Evolutionary conservation across 2,329 filamentous ascomycete genomes (phyloP).

Genomic region (Fusarium torreyae): DNA sequence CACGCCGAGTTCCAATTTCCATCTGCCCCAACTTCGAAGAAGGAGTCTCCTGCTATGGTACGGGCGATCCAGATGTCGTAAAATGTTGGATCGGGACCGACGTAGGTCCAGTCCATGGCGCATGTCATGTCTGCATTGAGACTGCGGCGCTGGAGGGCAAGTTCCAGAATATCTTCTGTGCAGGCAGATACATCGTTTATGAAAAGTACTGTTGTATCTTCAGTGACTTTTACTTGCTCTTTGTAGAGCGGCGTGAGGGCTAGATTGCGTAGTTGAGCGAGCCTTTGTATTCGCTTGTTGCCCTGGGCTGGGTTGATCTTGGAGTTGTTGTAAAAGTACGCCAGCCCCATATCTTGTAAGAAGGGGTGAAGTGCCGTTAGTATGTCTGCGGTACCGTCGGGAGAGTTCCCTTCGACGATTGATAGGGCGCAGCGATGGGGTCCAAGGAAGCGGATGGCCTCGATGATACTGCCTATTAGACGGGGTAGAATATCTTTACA

Average conservation of each 20-base stretch:
- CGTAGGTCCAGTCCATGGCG: constrained; percentile 71
- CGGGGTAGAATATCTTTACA: constrained; percentile 62
- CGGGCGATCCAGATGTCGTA: constrained; percentile 72
- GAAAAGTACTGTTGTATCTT: constrained; percentile 64
- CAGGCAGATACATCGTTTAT: constrained; percentile 69
- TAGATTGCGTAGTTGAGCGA: constrained; percentile 68
- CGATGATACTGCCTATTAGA: constrained; percentile 66
- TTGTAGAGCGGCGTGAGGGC: constrained; percentile 64
- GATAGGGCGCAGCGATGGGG: constrained; percentile 66
- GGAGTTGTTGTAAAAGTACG: constrained; percentile 61
- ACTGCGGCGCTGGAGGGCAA: constrained; percentile 63
- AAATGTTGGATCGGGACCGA: constrained; percentile 63
- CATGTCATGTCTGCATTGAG: constrained; percentile 70
- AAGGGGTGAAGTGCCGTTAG: constrained; percentile 59
- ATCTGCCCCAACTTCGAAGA: constrained; percentile 67
- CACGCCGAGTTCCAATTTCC: constrained; percentile 65
- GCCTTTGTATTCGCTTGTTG: constrained; percentile 61
- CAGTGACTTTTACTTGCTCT: constrained; percentile 43
- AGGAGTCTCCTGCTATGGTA: constrained; percentile 66
- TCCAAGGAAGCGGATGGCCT: constrained; percentile 65
- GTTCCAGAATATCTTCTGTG: constrained; percentile 70
- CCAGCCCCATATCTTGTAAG: constrained; percentile 57
- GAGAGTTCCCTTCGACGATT: constrained; percentile 69
- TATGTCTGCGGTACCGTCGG: constrained; percentile 68
- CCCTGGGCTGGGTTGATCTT: constrained; percentile 60